Evolutionary conservation across 2,329 filamentous ascomycete genomes (phyloP).

Genomic region (Exophiala mesophila): DNA sequence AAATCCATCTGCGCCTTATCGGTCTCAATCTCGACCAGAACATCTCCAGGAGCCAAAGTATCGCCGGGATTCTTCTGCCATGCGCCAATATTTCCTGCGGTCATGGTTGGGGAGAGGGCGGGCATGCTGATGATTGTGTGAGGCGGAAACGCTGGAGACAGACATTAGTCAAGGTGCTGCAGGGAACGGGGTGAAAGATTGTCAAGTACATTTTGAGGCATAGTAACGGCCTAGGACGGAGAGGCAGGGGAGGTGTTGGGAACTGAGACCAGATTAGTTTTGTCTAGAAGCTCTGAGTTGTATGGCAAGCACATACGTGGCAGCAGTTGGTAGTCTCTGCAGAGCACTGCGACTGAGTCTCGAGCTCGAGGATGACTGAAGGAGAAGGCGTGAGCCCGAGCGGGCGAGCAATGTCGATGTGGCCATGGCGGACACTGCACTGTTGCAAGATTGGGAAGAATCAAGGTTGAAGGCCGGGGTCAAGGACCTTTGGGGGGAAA

Average conservation of each 20-base stretch:
- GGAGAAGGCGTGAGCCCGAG: slow-evolving; percentile 40
- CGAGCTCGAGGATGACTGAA: slow-evolving; percentile 34
- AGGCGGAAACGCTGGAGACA: slow-evolving; percentile 71
- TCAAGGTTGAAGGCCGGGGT: neutral
- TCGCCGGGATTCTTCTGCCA: slow-evolving; percentile 99
- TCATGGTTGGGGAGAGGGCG: slow-evolving; percentile 96
- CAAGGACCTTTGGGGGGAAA: no score
- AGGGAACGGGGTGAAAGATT: no score
- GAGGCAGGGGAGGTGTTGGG: slow-evolving; percentile 43
- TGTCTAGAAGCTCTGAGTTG: no score
- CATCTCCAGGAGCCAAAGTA: slow-evolving; percentile 79
- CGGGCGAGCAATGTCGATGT: slow-evolving; percentile 46
- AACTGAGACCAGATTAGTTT: slow-evolving; percentile 17
- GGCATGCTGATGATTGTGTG: slow-evolving; percentile 98
- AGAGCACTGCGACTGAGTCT: slow-evolving; percentile 40
- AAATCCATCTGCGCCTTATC: slow-evolving; percentile 99
- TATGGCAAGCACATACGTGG: slow-evolving; percentile 38
- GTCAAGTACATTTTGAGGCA: slow-evolving; percentile 61
- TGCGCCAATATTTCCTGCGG: slow-evolving; percentile 85
- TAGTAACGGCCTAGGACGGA: slow-evolving; percentile 62
- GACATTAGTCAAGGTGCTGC: slow-evolving; percentile 22
- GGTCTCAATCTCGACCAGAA: slow-evolving; percentile 96
- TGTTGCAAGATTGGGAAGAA: neutral
- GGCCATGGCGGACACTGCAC: slow-evolving; percentile 46
- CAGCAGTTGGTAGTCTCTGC: slow-evolving; percentile 39